phyloP scores from a whole-genome alignment of 805 yeast species.

The Saccharomycopsis capsularis region DNA sequence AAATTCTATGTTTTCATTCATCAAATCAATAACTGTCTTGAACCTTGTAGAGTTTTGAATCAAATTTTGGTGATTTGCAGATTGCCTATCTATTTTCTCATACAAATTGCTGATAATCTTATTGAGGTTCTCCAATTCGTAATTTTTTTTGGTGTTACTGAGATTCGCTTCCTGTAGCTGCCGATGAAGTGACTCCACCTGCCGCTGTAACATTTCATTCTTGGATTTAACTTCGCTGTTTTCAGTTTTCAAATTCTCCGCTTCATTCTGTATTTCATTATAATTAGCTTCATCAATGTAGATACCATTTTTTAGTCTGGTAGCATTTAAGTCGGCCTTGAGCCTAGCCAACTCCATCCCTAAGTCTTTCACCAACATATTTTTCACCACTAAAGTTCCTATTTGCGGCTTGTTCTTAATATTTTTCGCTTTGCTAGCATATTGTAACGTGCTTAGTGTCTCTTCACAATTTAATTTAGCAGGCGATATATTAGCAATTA shows the following conservation, averaged over 20 bases:
- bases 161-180: slow-evolving; percentile 23
- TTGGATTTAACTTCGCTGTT: slow-evolving; percentile 39
- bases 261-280: slow-evolving; percentile 41
- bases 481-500: slow-evolving; percentile 84
- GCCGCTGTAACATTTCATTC: slow-evolving; percentile 34
- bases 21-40: slow-evolving; percentile 27
- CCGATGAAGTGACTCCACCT: slow-evolving; percentile 28
- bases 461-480: slow-evolving; percentile 73
- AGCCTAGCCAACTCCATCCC: slow-evolving; percentile 41
- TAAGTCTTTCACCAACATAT: slow-evolving; percentile 42
- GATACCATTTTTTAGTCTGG: slow-evolving; percentile 59
- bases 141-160: slow-evolving; percentile 20
- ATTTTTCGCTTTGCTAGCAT: slow-evolving; percentile 80
- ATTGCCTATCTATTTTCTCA: slow-evolving; percentile 28
- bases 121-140: slow-evolving; percentile 23
- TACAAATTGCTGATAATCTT: slow-evolving; percentile 26
- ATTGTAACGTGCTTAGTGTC: slow-evolving; percentile 77
- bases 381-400: slow-evolving; percentile 54
- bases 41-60: slow-evolving; percentile 30
- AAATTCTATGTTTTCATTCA: slow-evolving; percentile 26
- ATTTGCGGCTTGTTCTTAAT: slow-evolving; percentile 68
- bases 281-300: slow-evolving; percentile 56
- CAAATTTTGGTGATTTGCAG: slow-evolving; percentile 29
- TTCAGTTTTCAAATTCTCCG: slow-evolving; percentile 44
- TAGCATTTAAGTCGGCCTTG: slow-evolving; percentile 54